Evolutionary conservation across 345 rosid species (phyloP), one percentile per base, ranked within the genome.

Genomic region (Corchorus capsularis): DNA sequence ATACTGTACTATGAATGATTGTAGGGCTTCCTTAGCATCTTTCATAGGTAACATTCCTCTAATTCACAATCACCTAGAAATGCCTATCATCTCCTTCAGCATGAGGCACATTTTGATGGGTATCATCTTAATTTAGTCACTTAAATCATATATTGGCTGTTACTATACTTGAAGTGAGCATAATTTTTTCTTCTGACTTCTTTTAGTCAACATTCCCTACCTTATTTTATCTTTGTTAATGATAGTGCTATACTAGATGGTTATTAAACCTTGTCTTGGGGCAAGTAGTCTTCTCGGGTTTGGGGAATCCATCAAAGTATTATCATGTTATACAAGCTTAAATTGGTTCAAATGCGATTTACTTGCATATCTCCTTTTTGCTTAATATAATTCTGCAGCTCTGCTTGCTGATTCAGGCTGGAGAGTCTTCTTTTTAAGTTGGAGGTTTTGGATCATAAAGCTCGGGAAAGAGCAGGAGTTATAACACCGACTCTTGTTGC

Each of bases 361-460:
- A 41, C 15, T 20, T 63, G 41, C 19, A n/a, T 39, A 34, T 15
- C 50, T 47, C 16, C 8, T 20, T 19, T 35, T 15, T 62, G 39
- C 63, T 34, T 34, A 20, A 50, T 67, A 15, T 37, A 64, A 49
- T 50, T 16, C 14, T 34, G 55, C 19, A 35, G 50, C 27, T 59
- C 13, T 70, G 57, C 69, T 49, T 74, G 59, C 16, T 71, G 20
- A 19, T 74, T 45, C 88, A 96, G 99, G 90, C 82, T 96, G 17
- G 98, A 96, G 88, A 63, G 70, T 73, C 87, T 96, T 81, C 73
- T 96, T 62, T 96, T 92, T 83, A 94, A 91, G 82, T 82, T 96
- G 75, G 99, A 96, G 88, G 98, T 93, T 53, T 84, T 94, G 86
- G 99, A 94, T 92, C 99, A 94, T 82, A 96, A 92, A 82, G 92